These are phyloP conservation scores for Alliaria petiolata DNA, from an alignment of 345 rosid species.

Conservation along the genomic window DNA sequence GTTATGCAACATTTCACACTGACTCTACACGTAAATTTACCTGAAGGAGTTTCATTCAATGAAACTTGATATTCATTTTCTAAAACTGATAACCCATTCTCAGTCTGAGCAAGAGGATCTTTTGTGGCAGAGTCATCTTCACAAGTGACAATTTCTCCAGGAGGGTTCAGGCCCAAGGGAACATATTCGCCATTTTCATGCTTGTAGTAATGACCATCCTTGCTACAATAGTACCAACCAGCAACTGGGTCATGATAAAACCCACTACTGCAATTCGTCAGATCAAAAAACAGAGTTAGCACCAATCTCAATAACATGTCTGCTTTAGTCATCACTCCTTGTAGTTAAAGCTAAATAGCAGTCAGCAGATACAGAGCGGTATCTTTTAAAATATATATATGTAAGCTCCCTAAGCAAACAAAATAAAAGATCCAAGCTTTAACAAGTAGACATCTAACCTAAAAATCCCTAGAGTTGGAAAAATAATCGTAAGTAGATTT, in stretches of 20 bases:
- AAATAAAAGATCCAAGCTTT: background rate
- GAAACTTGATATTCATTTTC: conserved; percentile 29
- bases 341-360: too few species aligned
- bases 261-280: conserved; percentile 57
- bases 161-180: conserved; percentile 36
- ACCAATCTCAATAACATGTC: too few species aligned
- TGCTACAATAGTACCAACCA: conserved; percentile 87
- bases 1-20: background rate
- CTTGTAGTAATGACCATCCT: conserved; percentile 75
- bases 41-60: conserved; percentile 5
- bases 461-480: background rate
- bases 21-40: background rate
- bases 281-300: background rate
- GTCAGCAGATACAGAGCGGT: background rate
- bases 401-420: background rate
- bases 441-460: background rate
- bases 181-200: conserved; percentile 73
- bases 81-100: background rate
- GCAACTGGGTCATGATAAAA: conserved; percentile 81
- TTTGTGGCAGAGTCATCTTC: conserved; percentile 27
- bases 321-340: background rate
- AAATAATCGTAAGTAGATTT: background rate
- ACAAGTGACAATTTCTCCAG: conserved; percentile 21
- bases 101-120: background rate
- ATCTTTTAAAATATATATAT: background rate